phyloP scores from a whole-genome alignment of 1,284 basidiomycete genomes.

The Trametes versicolor region DNA sequence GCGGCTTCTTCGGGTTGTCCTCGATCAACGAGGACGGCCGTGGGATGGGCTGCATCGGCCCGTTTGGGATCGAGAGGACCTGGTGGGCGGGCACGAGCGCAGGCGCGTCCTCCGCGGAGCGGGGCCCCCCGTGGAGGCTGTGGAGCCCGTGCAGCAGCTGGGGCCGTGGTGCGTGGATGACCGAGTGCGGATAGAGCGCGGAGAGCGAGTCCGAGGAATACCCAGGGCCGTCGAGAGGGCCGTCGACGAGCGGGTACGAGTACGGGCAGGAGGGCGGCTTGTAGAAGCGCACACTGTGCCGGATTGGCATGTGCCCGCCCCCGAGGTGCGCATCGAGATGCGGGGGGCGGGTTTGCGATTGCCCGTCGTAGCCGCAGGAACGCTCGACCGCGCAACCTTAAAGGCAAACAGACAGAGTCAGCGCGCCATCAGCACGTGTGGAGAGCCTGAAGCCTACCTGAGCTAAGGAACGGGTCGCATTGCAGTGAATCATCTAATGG shows the following conservation, averaged over 20 bases:
- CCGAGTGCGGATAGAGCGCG: constrained; percentile 8
- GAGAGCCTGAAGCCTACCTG: constrained; percentile 19
- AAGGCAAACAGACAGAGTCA: constrained; percentile 13
- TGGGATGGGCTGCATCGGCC: constrained; percentile 33
- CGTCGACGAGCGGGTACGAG: constrained; percentile 30
- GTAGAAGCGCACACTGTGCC: constrained; percentile 27
- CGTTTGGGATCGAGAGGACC: constrained; percentile 35
- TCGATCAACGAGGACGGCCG: constrained; percentile 42
- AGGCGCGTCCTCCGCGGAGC: constrained; percentile 17
- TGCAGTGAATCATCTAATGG: constrained; percentile 25
- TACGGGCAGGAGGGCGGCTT: constrained; percentile 32
- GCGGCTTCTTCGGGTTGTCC: constrained; percentile 50
- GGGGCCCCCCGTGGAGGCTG: constrained; percentile 23
- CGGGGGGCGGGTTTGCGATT: constrained; percentile 21
- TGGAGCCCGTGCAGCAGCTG: constrained; percentile 29
- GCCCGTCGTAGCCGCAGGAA: constrained; percentile 17
- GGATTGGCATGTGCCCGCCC: constrained; percentile 6
- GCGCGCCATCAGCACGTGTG: constrained; percentile 4
- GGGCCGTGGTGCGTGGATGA: constrained; percentile 33
- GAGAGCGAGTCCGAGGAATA: constrained; percentile 24
- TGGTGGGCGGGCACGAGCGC: constrained; percentile 22
- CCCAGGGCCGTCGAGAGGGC: constrained; percentile 20
- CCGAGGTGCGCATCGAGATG: constrained; percentile 23
- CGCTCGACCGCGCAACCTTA: constrained; percentile 21
- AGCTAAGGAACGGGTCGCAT: constrained; percentile 19